Evolutionary conservation across 441 rosid species (phyloP), one percentile per base, ranked within the genome.

Genomic region (Adansonia rubrostipa): DNA sequence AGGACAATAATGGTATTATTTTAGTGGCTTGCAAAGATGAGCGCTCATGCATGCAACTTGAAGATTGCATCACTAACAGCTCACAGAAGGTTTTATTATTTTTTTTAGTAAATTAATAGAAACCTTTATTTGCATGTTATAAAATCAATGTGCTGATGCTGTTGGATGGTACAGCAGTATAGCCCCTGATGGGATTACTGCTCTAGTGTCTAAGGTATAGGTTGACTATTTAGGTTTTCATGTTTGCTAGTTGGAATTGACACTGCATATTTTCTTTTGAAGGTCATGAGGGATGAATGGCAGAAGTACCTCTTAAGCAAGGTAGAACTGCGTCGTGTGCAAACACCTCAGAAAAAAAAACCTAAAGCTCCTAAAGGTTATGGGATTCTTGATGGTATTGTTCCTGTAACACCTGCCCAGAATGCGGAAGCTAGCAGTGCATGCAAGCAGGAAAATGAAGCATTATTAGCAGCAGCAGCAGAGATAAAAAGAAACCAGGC

Each of bases 211-310:
- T 47, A 68, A 68, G n/a, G 40, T 70, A 50, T 13, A 4, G 24
- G 6, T 42, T 48, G 58, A 70, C 10, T 13, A 20, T 24, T n/a
- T 4, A 3, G 22, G 45, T 10, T 77, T 14, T 33, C 74, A 17
- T 10, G 4, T 17, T 50, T 68, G n/a, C 28, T 68, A 28, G 50
- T 36, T 65, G 58, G 47, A 11, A 22, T 64, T 77, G 51, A 68
- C 15, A 7, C 2, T 22, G 64, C 63, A n/a, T 72, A 72, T 82
- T 53, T 79, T 80, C 62, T 69, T 80, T 61, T 83, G 74, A 87
- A 96, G 98, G 97, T 92, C 53, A 89, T 94, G 98, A 88, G 78
- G 80, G 98, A 92, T 82, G 98, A 90, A 85, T 96, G 99, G 98
- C 88, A 89, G 88, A 93, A 91, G 80, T 96, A 96, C 83, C 85